Evolutionary conservation across 495 filamentous ascomycete genomes (phyloP), one percentile per base, ranked within the genome.

Genomic region (Penicillium samsonianum): DNA sequence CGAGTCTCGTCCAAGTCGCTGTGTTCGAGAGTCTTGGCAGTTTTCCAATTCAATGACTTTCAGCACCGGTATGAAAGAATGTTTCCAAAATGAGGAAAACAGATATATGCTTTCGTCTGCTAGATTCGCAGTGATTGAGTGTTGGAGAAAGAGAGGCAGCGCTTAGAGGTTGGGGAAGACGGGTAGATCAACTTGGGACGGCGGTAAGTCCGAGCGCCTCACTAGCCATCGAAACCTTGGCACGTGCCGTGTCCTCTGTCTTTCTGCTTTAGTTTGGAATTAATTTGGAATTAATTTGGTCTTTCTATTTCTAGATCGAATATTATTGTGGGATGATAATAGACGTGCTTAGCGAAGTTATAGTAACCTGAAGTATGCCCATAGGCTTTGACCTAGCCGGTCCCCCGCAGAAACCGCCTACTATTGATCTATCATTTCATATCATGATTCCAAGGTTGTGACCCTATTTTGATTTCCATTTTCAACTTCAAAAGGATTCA

Each of bases 141-240:
- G 64, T 61, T 55, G 47, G 58, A 57, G 62, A 64, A 67, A 52
- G 57, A 31, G 23, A 58, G n/a, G n/a, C n/a, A n/a, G 62, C 62
- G 62, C 64, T 62, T 60, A 56, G 45, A 52, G 53, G 53, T 55
- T 46, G 25, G 49, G 65, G 51, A 52, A 53, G 33, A 44, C 6
- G 35, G 30, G 55, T 62, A 46, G 55, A 62, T 62, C 59, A 33
- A 54, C 45, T 38, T 47, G 35, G 43, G 35, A 41, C 52, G 54
- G 59, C 59, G 59, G 59, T 62, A 58, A 58, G 49, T 46, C 58
- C 47, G 25, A 52, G 46, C 41, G 53, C 41, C 41, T 44, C 42
- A 55, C 20, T 28, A 31, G 47, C 47, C 48, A 37, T 40, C 50
- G 40, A 37, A 45, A 44, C n/a, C 41, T 55, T 55, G 43, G 53